Percentiles rank a stretch among this genome's conserved stretches.
Evolutionary conservation across 148 eudicot genomes (phyloP).

Genomic region (Fagopyrum homotropicum): DNA sequence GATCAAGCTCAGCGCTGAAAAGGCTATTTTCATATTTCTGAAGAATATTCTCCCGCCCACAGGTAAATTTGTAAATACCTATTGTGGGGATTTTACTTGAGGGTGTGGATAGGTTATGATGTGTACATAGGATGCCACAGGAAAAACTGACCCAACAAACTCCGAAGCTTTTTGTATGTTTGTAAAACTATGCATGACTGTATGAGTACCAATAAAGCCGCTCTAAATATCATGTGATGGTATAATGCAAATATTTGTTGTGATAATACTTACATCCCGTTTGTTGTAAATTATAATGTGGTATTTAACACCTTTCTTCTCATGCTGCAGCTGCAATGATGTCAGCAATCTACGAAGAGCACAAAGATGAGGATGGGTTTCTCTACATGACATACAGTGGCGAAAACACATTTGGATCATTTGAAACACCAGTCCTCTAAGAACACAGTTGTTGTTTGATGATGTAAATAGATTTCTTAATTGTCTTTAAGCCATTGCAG

Average conservation of each 20-base stretch:
- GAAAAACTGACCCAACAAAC: neutral
- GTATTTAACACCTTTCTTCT: neutral
- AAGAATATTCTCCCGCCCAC: conserved; percentile 88
- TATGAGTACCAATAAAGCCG: neutral
- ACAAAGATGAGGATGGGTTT: conserved; percentile 96
- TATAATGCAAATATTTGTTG: neutral
- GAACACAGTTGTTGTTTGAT: neutral
- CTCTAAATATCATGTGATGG: neutral
- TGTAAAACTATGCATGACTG: neutral
- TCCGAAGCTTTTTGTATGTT: neutral
- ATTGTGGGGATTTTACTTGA: neutral
- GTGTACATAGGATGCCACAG: neutral
- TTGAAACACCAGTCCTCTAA: neutral
- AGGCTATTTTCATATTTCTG: conserved; percentile 84
- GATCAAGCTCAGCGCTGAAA: conserved; percentile 94
- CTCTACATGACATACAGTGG: conserved; percentile 99
- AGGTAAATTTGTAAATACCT: conserved; percentile 29
- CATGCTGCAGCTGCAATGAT: conserved; percentile 73
- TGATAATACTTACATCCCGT: neutral
- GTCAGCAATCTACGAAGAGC: conserved; percentile 95
- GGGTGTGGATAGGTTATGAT: neutral
- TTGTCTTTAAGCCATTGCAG: conserved; percentile 3
- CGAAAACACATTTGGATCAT: conserved; percentile 76
- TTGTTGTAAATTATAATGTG: neutral
- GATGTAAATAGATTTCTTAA: conserved; percentile 2